Conservation (phyloP, 768 basidiomycete genomes). For the Agrocybe praecox region DNA sequence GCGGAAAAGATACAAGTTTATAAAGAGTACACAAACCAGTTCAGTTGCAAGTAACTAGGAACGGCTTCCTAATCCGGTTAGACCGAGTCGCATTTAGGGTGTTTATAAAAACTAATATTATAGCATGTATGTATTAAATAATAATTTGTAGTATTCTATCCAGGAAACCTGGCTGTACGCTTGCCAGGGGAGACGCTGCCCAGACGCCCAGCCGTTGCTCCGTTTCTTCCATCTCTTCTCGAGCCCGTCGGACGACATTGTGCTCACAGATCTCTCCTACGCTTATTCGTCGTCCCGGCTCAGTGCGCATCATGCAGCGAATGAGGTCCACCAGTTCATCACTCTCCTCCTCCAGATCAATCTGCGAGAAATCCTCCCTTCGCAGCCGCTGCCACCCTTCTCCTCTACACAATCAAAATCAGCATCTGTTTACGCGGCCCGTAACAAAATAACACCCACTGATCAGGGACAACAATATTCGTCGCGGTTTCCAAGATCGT, state of each 20-base stretch:
- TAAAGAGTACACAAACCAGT: slow-evolving; percentile 23
- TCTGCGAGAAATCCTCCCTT: slow-evolving; percentile 87
- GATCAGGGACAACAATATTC: slow-evolving; percentile 96
- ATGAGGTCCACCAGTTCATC: slow-evolving; percentile 70
- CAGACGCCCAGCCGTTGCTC: slow-evolving; percentile 45
- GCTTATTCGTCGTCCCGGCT: slow-evolving; percentile 60
- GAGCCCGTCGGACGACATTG: slow-evolving; percentile 63
- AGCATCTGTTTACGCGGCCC: background rate
- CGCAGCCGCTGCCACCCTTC: slow-evolving; percentile 93
- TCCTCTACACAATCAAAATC: slow-evolving; percentile 56
- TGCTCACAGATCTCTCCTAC: slow-evolving; percentile 62
- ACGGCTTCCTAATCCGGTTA: slow-evolving; percentile 19
- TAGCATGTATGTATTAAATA: slow-evolving; percentile 2
- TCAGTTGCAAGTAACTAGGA: slow-evolving; percentile 29
- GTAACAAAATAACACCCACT: slow-evolving; percentile 56
- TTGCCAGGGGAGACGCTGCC: slow-evolving; percentile 60
- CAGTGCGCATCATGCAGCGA: slow-evolving; percentile 75
- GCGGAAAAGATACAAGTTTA: slow-evolving; percentile 21
- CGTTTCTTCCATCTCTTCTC: slow-evolving; percentile 61
- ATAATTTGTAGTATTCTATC: slow-evolving; percentile 37
- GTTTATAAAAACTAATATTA: slow-evolving; percentile 15
- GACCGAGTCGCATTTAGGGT: slow-evolving; percentile 14
- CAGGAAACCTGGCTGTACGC: slow-evolving; percentile 65
- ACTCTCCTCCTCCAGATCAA: slow-evolving; percentile 68
- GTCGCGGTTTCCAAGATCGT: slow-evolving; percentile 93